These are phyloP conservation scores for Trichocladium antarcticum DNA, from an alignment of 495 filamentous ascomycete genomes.

Conservation along the genomic window DNA sequence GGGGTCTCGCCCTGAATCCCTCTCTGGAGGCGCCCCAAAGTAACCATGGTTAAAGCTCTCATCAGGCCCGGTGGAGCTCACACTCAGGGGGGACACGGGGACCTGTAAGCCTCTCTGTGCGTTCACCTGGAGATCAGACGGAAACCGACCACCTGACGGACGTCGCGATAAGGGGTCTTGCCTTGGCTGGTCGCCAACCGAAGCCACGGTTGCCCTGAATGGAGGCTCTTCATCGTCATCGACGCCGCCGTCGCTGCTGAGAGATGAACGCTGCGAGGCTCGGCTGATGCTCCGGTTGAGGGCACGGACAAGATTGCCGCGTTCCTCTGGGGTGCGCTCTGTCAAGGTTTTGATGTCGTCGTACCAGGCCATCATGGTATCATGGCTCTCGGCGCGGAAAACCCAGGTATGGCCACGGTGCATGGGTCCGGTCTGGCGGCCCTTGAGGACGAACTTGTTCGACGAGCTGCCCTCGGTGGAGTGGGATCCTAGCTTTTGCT, in stretches of 20 bases:
- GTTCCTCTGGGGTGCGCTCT: conserved; percentile 79
- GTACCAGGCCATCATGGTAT: conserved; percentile 96
- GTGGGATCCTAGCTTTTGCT: conserved; percentile 90
- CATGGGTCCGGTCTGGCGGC: conserved; percentile 83
- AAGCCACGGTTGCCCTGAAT: conserved; percentile 50
- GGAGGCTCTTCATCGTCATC: conserved; percentile 77
- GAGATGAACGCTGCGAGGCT: conserved; percentile 50
- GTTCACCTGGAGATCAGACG: conserved; percentile 72
- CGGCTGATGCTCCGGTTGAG: conserved; percentile 67
- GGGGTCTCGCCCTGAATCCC: conserved; percentile 21
- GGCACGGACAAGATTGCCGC: conserved; percentile 70
- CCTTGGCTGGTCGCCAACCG: conserved; percentile 34
- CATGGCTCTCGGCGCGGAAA: conserved; percentile 87
- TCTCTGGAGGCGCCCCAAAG: conserved; percentile 45
- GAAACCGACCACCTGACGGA: conserved; percentile 80
- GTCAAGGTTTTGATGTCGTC: conserved; percentile 81
- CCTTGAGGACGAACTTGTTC: conserved; percentile 98
- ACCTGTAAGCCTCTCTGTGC: conserved; percentile 59
- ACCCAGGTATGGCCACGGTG: conserved; percentile 97
- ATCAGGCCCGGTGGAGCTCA: conserved; percentile 53
- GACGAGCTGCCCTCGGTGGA: conserved; percentile 74
- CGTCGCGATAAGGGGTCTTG: conserved; percentile 45
- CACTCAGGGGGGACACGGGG: conserved; percentile 65
- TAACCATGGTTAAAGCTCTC: conserved; percentile 42
- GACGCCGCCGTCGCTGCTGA: conserved; percentile 60